Conservation (phyloP, 2,329 filamentous ascomycete species). For the Fusarium acutatum region DNA sequence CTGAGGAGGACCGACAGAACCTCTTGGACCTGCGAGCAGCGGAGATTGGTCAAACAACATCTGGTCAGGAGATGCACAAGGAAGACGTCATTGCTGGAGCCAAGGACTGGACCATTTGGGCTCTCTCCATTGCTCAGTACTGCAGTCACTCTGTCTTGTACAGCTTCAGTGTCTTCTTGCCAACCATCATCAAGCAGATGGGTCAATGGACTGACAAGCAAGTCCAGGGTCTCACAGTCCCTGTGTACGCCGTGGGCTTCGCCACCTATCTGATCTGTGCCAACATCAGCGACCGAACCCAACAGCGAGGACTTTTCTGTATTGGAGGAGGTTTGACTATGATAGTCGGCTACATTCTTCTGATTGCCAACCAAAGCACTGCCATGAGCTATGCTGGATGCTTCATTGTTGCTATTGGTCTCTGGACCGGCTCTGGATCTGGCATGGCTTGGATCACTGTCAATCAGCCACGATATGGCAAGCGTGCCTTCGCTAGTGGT, state of each 20-base stretch:
- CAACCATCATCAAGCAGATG: slow-evolving; percentile 72
- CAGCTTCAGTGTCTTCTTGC: slow-evolving; percentile 73
- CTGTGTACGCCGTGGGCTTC: slow-evolving; percentile 71
- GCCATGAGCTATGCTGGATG: slow-evolving; percentile 69
- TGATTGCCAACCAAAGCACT: slow-evolving; percentile 63
- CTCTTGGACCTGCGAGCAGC: slow-evolving; percentile 59
- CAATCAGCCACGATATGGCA: slow-evolving; percentile 71
- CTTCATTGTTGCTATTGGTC: slow-evolving; percentile 65
- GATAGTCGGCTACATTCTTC: slow-evolving; percentile 66
- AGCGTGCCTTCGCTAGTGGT: slow-evolving; percentile 69
- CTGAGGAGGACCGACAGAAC: slow-evolving; percentile 51
- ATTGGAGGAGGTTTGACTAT: slow-evolving; percentile 59
- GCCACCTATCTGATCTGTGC: slow-evolving; percentile 67
- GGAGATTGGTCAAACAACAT: slow-evolving; percentile 49
- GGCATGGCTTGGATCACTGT: slow-evolving; percentile 56
- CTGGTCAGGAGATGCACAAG: slow-evolving; percentile 41
- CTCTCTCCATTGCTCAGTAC: slow-evolving; percentile 67
- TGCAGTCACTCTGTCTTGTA: slow-evolving; percentile 73
- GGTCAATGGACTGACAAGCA: slow-evolving; percentile 64
- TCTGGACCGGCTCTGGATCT: slow-evolving; percentile 57
- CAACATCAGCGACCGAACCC: slow-evolving; percentile 64
- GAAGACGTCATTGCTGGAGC: slow-evolving; percentile 36
- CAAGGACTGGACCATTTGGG: slow-evolving; percentile 71
- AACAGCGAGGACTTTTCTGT: slow-evolving; percentile 64
- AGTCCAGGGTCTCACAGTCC: slow-evolving; percentile 73